phyloP scores from a whole-genome alignment of 2,329 filamentous ascomycete genomes.

The Aspergillus phoenicis region DNA sequence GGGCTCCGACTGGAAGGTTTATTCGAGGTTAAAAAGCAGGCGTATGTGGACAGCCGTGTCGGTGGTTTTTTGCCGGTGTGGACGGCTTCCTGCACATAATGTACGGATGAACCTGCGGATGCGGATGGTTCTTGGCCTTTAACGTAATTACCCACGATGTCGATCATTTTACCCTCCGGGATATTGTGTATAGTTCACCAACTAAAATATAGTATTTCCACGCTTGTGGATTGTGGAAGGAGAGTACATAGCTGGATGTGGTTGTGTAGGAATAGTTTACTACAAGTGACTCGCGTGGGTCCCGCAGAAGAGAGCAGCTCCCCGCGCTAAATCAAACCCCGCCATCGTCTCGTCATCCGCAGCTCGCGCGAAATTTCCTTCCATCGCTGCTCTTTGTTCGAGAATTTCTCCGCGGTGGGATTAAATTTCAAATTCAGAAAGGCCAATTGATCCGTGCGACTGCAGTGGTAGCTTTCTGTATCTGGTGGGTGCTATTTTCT shows the following conservation, averaged over 20 bases:
- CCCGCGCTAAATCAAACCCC: background rate
- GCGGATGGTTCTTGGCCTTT: constrained; percentile 2
- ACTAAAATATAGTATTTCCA: background rate
- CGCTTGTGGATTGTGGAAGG: background rate
- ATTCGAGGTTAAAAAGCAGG: background rate
- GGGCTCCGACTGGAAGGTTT: constrained; percentile 1
- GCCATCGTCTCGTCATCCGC: constrained; percentile 2
- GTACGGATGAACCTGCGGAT: background rate
- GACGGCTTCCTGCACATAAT: background rate
- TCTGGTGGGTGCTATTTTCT: background rate
- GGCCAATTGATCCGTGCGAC: background rate
- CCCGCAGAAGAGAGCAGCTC: background rate
- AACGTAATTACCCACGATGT: constrained; percentile 7
- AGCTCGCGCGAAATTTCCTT: background rate
- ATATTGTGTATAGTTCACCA: constrained; percentile 5
- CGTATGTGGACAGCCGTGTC: constrained; percentile 5
- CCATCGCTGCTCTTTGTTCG: background rate
- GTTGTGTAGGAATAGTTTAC: too few species aligned
- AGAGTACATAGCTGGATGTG: background rate
- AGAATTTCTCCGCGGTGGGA: background rate
- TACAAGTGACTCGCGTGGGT: background rate
- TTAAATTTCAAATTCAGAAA: background rate
- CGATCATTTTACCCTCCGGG: background rate
- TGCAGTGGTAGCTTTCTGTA: background rate
- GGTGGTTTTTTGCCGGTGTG: background rate